Evolutionary conservation across 805 yeast genomes (phyloP).

Genomic region (Zygoascus flipseniorum): DNA sequence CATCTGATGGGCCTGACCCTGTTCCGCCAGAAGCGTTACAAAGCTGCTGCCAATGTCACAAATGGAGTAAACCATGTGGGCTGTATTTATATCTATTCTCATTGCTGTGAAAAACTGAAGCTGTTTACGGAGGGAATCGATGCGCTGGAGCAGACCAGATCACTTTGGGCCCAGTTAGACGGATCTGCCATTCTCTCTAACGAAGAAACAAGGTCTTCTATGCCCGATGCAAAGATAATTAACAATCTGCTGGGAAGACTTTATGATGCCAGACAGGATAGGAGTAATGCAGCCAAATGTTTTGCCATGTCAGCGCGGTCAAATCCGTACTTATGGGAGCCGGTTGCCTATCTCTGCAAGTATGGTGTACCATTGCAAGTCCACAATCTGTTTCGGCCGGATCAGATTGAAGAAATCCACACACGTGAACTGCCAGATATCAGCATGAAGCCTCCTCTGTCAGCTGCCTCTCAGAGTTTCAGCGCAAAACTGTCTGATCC

Average conservation of each 20-base stretch:
- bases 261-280: slow-evolving; percentile 48
- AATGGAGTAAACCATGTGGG: slow-evolving; percentile 53
- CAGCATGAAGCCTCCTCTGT: slow-evolving; percentile 1
- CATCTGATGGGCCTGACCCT: slow-evolving; percentile 66
- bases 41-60: slow-evolving; percentile 48
- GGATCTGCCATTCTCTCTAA: neutral
- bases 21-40: slow-evolving; percentile 48
- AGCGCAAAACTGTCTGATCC: slow-evolving; percentile 2
- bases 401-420: slow-evolving; percentile 3
- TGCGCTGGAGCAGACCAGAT: slow-evolving; percentile 31
- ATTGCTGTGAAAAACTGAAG: slow-evolving; percentile 50
- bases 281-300: slow-evolving; percentile 54
- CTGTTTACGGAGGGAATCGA: slow-evolving; percentile 54
- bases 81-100: slow-evolving; percentile 67
- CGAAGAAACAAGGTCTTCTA: slow-evolving; percentile 13
- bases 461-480: slow-evolving; percentile 1
- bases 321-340: slow-evolving; percentile 82
- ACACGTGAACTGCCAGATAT: neutral
- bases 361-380: slow-evolving; percentile 65
- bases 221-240: slow-evolving; percentile 66
- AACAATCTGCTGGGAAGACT: slow-evolving; percentile 64
- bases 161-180: slow-evolving; percentile 6
- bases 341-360: slow-evolving; percentile 65
- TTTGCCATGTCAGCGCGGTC: slow-evolving; percentile 60
- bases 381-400: slow-evolving; percentile 27